Percentiles rank a stretch among this genome's conserved stretches.
phyloP scores from a whole-genome alignment of 805 yeast species.

The Schwanniomyces occidentalis region DNA sequence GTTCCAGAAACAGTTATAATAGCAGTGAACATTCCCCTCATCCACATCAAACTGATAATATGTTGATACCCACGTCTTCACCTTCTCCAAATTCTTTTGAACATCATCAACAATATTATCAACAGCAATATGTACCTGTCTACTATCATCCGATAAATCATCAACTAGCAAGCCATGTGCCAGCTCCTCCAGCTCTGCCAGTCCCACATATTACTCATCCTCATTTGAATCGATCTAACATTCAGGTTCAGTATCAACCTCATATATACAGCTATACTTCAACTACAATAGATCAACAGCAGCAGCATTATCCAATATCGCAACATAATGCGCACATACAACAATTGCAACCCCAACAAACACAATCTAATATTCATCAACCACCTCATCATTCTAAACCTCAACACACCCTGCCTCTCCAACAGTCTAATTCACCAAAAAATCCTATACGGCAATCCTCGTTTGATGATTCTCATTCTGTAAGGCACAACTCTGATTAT shows the following conservation, averaged over 20 bases:
- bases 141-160: constrained; percentile 2
- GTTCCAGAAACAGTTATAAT: constrained; percentile 10
- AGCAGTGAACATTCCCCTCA: constrained; percentile 4
- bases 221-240: background rate
- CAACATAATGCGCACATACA: background rate
- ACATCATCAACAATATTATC: constrained; percentile 10
- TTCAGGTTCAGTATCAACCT: constrained; percentile 3
- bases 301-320: constrained; percentile 3
- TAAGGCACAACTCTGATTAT: constrained; percentile 1
- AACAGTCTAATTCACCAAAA: too few relatives aligned
- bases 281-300: constrained; percentile 3
- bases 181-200: constrained; percentile 4
- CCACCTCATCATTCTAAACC: constrained; percentile 4
- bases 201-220: constrained; percentile 2
- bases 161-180: too few relatives aligned
- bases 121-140: constrained; percentile 2
- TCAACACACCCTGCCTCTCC: constrained; percentile 1
- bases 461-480: constrained; percentile 5
- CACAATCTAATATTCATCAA: constrained; percentile 1
- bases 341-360: background rate
- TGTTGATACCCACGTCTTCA: constrained; percentile 10
- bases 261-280: constrained; percentile 2
- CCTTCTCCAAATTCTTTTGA: constrained; percentile 11
- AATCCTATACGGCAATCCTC: too few relatives aligned
- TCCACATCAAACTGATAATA: constrained; percentile 1